Evolutionary conservation across 1,139 yeast species (phyloP), one percentile per base, ranked within the genome.

Genomic region (Meyerozyma elateridarum): DNA sequence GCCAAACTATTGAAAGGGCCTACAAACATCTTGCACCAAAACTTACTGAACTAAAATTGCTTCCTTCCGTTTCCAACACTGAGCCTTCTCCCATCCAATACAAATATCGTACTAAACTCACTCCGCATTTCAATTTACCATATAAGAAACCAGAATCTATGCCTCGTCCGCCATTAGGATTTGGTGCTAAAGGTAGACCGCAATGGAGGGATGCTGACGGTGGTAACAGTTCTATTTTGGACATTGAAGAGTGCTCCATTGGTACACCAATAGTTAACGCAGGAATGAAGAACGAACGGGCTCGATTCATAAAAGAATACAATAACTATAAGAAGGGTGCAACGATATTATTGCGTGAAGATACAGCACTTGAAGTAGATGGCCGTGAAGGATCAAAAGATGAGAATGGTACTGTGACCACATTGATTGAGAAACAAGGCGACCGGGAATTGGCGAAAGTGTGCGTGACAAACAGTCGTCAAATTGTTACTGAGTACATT

Each of bases 61-160:
- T 83, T 16, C 96, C 96, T 0, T 62, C 51, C 7, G 64, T 91
- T 20, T 69, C 69, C 8, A 59, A 64, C 3, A 89, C 97, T 0
- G 78, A 85, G 29, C 77, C 83, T 4, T 84, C 95, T 3, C 98
- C 98, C 4, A 60, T 77, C 38, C 71, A 79, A 44, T 85, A 73
- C 52, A 68, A 70, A 28, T 91, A 91, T 59, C 68, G 98, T 52
- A 91, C 98, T 1, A 91, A 91, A 51, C 70, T 91, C 32, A 91
- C 98, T 1, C 98, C 98, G 4, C 98, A 91, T 62, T 91, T 89
- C 59, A 91, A 87, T 51, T 64, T 87, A 26, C 94, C 95, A n/a
- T 66, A 73, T 42, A 65, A 63, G 32, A 55, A 61, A 35, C 59
- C 64, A 2, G 56, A 52, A n/a, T 36, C 38, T 41, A 56, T 33